Evolutionary conservation across 2,329 filamentous ascomycete species (phyloP).

Genomic region (Penicillium hordei): DNA sequence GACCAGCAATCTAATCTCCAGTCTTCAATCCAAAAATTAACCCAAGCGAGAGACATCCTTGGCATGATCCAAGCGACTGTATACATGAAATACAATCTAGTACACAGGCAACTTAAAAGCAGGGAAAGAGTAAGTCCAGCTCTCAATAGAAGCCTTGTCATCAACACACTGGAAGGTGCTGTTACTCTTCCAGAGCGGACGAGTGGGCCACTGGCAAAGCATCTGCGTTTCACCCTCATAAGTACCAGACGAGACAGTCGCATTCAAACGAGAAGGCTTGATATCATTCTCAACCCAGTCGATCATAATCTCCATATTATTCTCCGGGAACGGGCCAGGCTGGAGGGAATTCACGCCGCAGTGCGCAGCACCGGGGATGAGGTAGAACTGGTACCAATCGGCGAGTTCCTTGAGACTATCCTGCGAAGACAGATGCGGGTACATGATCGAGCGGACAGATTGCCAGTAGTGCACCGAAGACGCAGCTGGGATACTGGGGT

Average conservation of each 20-base stretch:
- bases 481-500: slow-evolving; percentile 53
- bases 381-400: slow-evolving; percentile 57
- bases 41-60: not conserved
- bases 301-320: slow-evolving; percentile 50
- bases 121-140: slow-evolving; percentile 42
- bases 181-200: slow-evolving; percentile 33
- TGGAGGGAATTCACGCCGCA: slow-evolving; percentile 50
- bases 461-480: slow-evolving; percentile 58
- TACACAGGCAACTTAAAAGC: slow-evolving; percentile 44
- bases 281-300: slow-evolving; percentile 55
- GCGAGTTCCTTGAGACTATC: slow-evolving; percentile 45
- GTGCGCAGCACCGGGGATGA: slow-evolving; percentile 56
- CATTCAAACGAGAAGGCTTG: slow-evolving; percentile 48
- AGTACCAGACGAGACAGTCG: slow-evolving; percentile 36
- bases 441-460: slow-evolving; percentile 54
- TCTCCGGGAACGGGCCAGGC: slow-evolving; percentile 48
- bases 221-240: slow-evolving; percentile 35
- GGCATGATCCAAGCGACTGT: not conserved
- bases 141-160: slow-evolving; percentile 42
- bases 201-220: slow-evolving; percentile 38
- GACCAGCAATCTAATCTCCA: not conserved
- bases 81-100: slow-evolving; percentile 18
- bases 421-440: slow-evolving; percentile 41
- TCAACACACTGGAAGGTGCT: slow-evolving; percentile 41
- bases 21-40: not conserved